Evolutionary conservation across 345 rosid genomes (phyloP), one percentile per base, ranked within the genome.

Genomic region (Crucihimalaya himalaica): DNA sequence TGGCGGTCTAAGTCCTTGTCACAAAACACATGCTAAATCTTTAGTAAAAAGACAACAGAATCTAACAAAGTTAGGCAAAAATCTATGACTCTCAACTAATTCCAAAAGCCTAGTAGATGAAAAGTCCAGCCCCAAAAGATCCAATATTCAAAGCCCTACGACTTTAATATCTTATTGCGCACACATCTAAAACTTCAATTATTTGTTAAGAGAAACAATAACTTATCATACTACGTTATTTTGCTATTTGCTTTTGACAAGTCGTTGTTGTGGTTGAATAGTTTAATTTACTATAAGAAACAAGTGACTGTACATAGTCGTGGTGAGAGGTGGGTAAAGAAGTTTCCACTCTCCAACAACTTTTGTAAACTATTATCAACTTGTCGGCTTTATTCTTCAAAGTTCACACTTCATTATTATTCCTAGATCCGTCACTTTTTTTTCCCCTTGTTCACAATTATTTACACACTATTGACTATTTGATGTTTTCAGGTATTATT

Each of bases 11-110:
- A 32, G 35, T 70, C 46, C 18, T 70, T 34, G 23, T 45, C 56
- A 46, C 9, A 37, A 47, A 12, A 50, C 66, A 70, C 57, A 46
- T 70, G 66, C 47, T 46, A 47, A 51, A 39, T 50, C 61, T 61
- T 20, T 42, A 72, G 37, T 21, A 52, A 72, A 52, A 72, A 54
- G 63, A 62, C 75, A 72, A 63, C 9, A 71, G 59, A 72, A 52
- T 72, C 45, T 50, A 71, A 62, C 31, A 42, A 63, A 73, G 48
- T 55, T 64, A 64, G 77, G 63, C 50, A 15, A 54, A 43, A 16
- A 54, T 64, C 28, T 63, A 54, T 21, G 63, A 43, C 63, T 53
- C 70, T 52, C 4, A 48, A 48, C 23, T 46, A 48, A 63, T 15
- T 31, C 48, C 39, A 55, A 54, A 73, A 64, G 71, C 57, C 65